Conservation (phyloP, 768 basidiomycete genomes). For the Tricholoma sp. region DNA sequence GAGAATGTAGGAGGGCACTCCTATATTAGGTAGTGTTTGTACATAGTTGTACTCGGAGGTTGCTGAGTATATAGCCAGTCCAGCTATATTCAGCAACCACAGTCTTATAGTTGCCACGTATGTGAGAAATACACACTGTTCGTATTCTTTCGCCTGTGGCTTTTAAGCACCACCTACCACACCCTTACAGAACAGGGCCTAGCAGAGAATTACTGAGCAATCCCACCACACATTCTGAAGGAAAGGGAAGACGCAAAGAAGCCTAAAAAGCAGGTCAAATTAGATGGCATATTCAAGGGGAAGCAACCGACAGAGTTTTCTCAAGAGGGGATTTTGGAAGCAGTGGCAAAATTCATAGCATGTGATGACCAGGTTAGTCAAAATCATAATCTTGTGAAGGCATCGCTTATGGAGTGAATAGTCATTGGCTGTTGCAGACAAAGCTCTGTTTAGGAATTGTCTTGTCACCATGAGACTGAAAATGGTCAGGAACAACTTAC, state of each 20-base stretch:
- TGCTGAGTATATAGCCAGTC: too few relatives aligned
- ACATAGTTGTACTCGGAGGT: too few relatives aligned
- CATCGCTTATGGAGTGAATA: background rate
- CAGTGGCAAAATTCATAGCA: slow-evolving; percentile 5
- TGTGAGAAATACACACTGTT: too few relatives aligned
- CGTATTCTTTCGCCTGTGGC: too few relatives aligned
- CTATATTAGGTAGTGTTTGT: too few relatives aligned
- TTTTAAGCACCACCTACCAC: too few relatives aligned
- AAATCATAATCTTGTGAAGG: background rate
- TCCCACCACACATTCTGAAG: background rate
- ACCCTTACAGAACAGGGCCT: too few relatives aligned
- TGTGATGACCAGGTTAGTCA: slow-evolving; percentile 10
- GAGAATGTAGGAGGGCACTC: too few relatives aligned
- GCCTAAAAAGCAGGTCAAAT: background rate
- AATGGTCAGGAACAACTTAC: background rate
- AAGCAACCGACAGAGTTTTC: slow-evolving; percentile 2
- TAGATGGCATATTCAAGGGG: background rate
- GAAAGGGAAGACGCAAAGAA: background rate
- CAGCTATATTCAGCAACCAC: too few relatives aligned
- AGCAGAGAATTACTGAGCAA: background rate
- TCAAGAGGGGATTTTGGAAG: background rate
- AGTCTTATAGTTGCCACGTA: too few relatives aligned
- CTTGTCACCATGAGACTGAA: background rate
- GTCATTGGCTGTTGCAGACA: background rate
- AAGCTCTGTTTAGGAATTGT: background rate